Evolutionary conservation across 495 filamentous ascomycete genomes (phyloP).

Genomic region (Hypoxylon cercidicola): DNA sequence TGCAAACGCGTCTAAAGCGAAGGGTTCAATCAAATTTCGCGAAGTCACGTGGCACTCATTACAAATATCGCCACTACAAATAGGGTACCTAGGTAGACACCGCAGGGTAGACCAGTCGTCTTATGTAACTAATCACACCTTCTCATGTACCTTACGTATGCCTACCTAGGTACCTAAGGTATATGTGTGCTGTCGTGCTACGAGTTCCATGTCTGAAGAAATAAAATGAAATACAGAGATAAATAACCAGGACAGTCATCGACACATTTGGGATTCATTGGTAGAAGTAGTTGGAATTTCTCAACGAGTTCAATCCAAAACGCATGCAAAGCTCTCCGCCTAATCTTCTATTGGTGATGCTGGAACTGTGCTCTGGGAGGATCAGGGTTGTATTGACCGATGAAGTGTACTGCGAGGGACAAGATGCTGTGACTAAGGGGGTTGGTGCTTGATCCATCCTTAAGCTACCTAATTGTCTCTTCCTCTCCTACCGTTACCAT

Average conservation of each 20-base stretch:
- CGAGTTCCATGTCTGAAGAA: no score
- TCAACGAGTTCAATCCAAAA: not conserved
- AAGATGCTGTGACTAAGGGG: conserved; percentile 43
- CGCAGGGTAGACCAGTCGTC: no score
- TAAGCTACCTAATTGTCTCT: conserved; percentile 43
- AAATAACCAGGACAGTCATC: no score
- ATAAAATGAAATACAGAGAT: no score
- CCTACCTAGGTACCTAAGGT: no score
- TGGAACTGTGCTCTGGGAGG: conserved; percentile 12
- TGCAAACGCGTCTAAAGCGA: conserved; percentile 20
- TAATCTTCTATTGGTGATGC: conserved; percentile 21
- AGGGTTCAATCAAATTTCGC: conserved; percentile 21
- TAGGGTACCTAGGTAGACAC: not conserved
- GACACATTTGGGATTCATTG: no score
- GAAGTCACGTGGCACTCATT: conserved; percentile 41
- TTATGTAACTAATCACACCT: no score
- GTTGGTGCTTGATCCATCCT: conserved; percentile 37
- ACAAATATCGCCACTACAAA: not conserved
- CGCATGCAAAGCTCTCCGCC: conserved; percentile 1
- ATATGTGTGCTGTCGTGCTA: no score
- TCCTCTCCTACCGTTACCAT: conserved; percentile 29
- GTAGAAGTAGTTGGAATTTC: no score
- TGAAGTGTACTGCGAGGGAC: conserved; percentile 44
- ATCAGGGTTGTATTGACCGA: conserved; percentile 43
- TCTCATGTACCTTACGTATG: no score